Percentiles rank a stretch among this genome's conserved stretches.
These are phyloP conservation scores for Coemansia javaensis DNA, from an alignment of 192 early-diverging fungal species.

Conservation along the genomic window DNA sequence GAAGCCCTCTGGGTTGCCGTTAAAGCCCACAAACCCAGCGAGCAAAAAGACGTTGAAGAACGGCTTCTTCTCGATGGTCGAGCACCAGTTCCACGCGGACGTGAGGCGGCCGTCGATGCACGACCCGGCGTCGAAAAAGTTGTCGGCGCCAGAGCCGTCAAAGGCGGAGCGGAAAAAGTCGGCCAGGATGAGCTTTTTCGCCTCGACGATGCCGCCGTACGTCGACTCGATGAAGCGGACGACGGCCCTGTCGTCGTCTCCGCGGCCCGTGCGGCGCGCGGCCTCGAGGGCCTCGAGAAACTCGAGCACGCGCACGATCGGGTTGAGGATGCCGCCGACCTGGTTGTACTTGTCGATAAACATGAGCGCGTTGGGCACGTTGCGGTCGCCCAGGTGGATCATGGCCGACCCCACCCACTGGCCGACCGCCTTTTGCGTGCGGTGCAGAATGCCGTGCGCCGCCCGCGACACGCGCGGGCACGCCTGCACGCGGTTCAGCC, in stretches of 20 bases:
- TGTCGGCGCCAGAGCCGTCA: slow-evolving; percentile 93
- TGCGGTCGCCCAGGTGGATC: slow-evolving; percentile 96
- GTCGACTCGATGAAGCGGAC: slow-evolving; percentile 61
- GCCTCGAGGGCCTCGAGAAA: slow-evolving; percentile 60
- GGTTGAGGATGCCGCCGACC: slow-evolving; percentile 91
- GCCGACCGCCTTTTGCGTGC: slow-evolving; percentile 73
- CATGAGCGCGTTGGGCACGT: slow-evolving; percentile 96
- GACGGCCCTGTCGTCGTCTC: slow-evolving; percentile 47
- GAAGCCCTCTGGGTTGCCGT: slow-evolving; percentile 53
- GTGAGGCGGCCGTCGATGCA: slow-evolving; percentile 97
- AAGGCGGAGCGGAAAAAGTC: slow-evolving; percentile 97
- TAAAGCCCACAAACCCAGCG: slow-evolving; percentile 73
- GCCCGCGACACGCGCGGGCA: slow-evolving; percentile 76
- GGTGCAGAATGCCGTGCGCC: slow-evolving; percentile 80
- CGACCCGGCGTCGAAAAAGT: slow-evolving; percentile 83
- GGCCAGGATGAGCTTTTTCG: slow-evolving; percentile 70
- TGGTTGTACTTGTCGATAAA: slow-evolving; percentile 99
- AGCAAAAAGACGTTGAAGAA: slow-evolving; percentile 87
- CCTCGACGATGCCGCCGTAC: slow-evolving; percentile 61
- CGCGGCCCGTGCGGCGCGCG: neutral
- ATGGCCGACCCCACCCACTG: slow-evolving; percentile 94
- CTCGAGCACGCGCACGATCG: slow-evolving; percentile 72
- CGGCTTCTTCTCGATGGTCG: slow-evolving; percentile 84
- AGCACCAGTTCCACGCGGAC: slow-evolving; percentile 90
- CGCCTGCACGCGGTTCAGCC: slow-evolving; percentile 88